Evolutionary conservation across 139 green algal genomes (phyloP).

Genomic region (Astrephomene gubernaculifera): DNA sequence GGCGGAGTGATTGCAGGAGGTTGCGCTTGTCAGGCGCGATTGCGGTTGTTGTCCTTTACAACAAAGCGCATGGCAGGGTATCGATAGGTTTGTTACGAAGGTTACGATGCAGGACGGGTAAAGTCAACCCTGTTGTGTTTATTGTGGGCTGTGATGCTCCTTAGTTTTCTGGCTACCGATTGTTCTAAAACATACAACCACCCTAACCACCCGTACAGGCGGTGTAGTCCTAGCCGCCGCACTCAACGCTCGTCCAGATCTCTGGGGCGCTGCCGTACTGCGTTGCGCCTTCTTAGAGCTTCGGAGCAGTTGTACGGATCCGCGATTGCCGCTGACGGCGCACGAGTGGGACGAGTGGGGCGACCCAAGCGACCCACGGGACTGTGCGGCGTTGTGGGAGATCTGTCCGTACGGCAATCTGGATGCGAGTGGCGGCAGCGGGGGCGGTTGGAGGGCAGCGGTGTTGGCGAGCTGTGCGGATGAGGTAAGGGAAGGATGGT

Average conservation of each 20-base stretch:
- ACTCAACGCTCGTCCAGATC: conserved; percentile 28
- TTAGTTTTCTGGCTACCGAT: too few relatives aligned
- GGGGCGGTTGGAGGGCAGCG: conserved; percentile 13
- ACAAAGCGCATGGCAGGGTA: too few relatives aligned
- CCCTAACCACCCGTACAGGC: conserved; percentile 11
- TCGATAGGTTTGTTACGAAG: too few relatives aligned
- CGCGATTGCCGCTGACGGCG: conserved; percentile 26
- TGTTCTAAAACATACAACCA: too few relatives aligned
- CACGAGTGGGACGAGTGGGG: conserved; percentile 82
- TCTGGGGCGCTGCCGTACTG: conserved; percentile 66
- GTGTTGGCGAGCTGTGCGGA: conserved; percentile 37
- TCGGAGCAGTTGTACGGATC: conserved; percentile 26
- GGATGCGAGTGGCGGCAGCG: background rate
- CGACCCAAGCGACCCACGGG: conserved; percentile 41
- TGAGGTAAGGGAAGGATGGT: background rate
- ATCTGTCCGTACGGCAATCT: conserved; percentile 62
- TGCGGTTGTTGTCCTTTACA: too few relatives aligned
- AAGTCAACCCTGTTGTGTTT: too few relatives aligned
- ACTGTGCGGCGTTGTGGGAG: conserved; percentile 34
- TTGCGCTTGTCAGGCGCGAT: too few relatives aligned
- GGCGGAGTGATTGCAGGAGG: too few relatives aligned
- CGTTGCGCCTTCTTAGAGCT: conserved; percentile 73
- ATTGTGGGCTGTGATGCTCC: too few relatives aligned
- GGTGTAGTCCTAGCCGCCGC: conserved; percentile 18
- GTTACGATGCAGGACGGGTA: too few relatives aligned